Base-by-base conservation (phyloP, 768 basidiomycete genomes). In the Ramaria sp. region DNA sequence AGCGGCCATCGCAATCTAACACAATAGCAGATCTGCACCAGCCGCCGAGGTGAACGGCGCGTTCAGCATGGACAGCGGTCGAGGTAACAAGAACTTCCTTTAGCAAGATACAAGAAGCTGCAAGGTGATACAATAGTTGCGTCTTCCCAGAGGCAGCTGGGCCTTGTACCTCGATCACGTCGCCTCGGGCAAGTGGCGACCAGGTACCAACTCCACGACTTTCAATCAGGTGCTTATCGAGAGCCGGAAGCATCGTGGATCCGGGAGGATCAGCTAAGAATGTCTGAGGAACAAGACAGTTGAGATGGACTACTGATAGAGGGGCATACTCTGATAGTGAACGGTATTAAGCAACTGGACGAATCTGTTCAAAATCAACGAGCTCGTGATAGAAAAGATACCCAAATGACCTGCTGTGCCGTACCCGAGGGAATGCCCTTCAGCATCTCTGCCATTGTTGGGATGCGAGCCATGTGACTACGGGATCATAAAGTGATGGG, bases 131-230 rank as follows among this genome's bases (percentile, higher is more conserved):
- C 25, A 89, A 67, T n/a, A 93, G 68, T 58, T 85, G 83, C 1
- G 85, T 83, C 68, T 92, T 93, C 27, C 87, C 89, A 5, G 83
- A 80, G 25, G 73, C 76, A 3, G 88, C 71, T 1, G 81, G 77
- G 1, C 89, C 89, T 66, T 89, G 83, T 20, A 93, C 72, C 66
- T 88, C 83, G 58, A 91, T 68, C 38, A 86, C 73, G 64, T 88
- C 82, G 34, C 83, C 83, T 44, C 72, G 69, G 43, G 65, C 58
- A 32, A 79, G 61, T 25, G 72, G 64, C 25, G 70, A 62, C 7
- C 25, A 30, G 1, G 55, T 3, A 44, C 5, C 16, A 24, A 22
- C 4, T 24, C 16, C 15, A n/a, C 24, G 32, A 50, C 24, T 22
- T n/a, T 37, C 39, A 30, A 59, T 43, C 6, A 61, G 60, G 58